Evolutionary conservation across 2,329 filamentous ascomycete genomes (phyloP), one percentile per base, ranked within the genome.

Genomic region (Fusarium udum): DNA sequence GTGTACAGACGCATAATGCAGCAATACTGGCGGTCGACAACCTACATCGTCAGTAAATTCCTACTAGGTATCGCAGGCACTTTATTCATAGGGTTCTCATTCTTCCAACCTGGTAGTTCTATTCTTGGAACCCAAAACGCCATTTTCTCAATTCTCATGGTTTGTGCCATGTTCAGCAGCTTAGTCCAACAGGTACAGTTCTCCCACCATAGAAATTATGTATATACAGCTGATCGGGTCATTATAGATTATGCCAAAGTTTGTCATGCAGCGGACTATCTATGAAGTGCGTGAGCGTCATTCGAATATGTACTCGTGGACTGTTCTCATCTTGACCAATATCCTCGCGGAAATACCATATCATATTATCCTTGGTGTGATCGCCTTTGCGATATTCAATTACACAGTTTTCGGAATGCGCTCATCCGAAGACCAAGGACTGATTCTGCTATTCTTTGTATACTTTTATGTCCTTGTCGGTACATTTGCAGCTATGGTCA

Each of bases 11-110:
- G 93, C 66, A 89, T 95, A 14, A 95, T 95, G 81, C 88, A 93
- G 77, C 93, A 96, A 79, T 95, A 95, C 85, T 95, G 93, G 93
- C 88, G 93, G 52, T 93, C 90, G 60, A 93, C 93, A 0, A 86
- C 86, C n/a, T 96, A 96, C 82, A 90, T 96, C 77, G 92, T 93
- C 80, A 89, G 92, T 71, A 95, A 95, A 83, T 81, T 89, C 8
- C 80, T 86, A 4, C 87, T 95, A 26, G 91, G 83, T 4, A 71
- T 88, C 61, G 86, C 89, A 63, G 86, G 89, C 26, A 85, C 88
- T 6, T 84, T 95, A 6, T 95, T 95, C 78, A 92, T 95, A 67
- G 92, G 92, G 1, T 93, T 94, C 79, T 92, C 91, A 0, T 93
- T 95, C 80, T 93, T 86, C 82, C 55, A 84, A 4, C 78, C 83